Percentiles rank a stretch among this genome's conserved stretches.
These are phyloP conservation scores for Zymoseptoria tritici DNA, from an alignment of 2,329 filamentous ascomycete genomes.

Conservation along the genomic window DNA sequence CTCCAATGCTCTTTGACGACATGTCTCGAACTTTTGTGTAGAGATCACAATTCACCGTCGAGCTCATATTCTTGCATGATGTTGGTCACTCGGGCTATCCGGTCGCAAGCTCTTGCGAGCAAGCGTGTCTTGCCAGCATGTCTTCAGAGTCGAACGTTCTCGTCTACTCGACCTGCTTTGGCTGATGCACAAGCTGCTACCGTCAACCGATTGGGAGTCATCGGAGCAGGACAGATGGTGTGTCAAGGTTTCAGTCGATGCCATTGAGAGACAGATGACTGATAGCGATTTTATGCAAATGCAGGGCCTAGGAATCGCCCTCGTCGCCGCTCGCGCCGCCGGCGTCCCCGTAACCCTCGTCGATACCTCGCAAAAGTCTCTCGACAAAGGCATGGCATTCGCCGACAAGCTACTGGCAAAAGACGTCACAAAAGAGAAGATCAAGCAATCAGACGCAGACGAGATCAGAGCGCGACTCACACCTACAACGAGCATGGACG, in stretches of 20 bases:
- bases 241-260: not conserved
- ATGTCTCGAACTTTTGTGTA: not conserved
- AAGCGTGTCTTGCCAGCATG: slow-evolving; percentile 2
- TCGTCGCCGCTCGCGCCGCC: slow-evolving; percentile 82
- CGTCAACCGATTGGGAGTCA: slow-evolving; percentile 80
- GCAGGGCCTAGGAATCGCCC: slow-evolving; percentile 94
- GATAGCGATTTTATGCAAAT: too few relatives aligned
- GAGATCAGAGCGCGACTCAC: slow-evolving; percentile 62
- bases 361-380: slow-evolving; percentile 72
- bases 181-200: slow-evolving; percentile 56
- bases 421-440: slow-evolving; percentile 78
- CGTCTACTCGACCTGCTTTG: slow-evolving; percentile 45
- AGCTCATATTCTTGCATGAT: not conserved
- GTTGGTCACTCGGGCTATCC: not conserved
- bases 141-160: slow-evolving; percentile 49
- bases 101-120: not conserved
- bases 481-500: slow-evolving; percentile 65
- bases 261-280: too few relatives aligned
- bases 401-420: slow-evolving; percentile 92
- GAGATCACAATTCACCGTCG: not conserved
- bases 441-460: slow-evolving; percentile 75
- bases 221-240: slow-evolving; percentile 92
- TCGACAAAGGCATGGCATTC: slow-evolving; percentile 85
- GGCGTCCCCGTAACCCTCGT: slow-evolving; percentile 77
- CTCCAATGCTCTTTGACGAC: not conserved